phyloP scores from a whole-genome alignment of 192 early-diverging fungal species.

The Coemansia sp. region DNA sequence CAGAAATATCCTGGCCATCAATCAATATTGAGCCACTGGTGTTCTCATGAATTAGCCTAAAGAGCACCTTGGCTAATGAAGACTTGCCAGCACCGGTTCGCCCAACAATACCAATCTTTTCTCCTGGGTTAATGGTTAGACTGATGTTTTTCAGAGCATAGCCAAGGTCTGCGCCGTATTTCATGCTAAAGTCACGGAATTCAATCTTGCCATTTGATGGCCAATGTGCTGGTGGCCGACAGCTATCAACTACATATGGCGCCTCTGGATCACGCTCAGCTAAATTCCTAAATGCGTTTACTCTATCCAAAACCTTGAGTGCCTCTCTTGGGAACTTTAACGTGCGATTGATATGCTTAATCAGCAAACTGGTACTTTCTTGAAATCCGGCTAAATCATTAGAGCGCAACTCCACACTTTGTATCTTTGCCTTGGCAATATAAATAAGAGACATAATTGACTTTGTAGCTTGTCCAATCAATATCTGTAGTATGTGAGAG shows the following conservation, averaged over 20 bases:
- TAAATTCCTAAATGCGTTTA: background rate
- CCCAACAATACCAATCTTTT: constrained; percentile 64
- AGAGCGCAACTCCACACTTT: background rate
- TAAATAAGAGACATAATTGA: background rate
- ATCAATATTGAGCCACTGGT: constrained; percentile 64
- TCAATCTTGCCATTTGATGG: constrained; percentile 29
- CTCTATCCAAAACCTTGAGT: background rate
- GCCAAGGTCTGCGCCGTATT: constrained; percentile 20
- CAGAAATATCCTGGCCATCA: constrained; percentile 75
- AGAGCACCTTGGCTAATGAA: constrained; percentile 61
- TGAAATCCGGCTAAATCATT: constrained; percentile 9
- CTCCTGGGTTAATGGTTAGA: constrained; percentile 58
- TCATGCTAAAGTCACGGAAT: constrained; percentile 36
- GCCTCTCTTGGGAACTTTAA: background rate
- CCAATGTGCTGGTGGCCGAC: constrained; percentile 23
- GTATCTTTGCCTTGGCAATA: constrained; percentile 1
- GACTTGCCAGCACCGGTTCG: constrained; percentile 70
- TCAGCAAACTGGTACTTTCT: constrained; percentile 2
- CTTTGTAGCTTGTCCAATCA: constrained; percentile 3
- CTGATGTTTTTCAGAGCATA: constrained; percentile 47
- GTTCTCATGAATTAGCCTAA: constrained; percentile 66
- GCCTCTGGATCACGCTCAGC: constrained; percentile 13
- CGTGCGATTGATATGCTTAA: background rate
- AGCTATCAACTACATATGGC: constrained; percentile 14
- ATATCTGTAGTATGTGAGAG: background rate